phyloP scores from a whole-genome alignment of 2,329 filamentous ascomycete genomes.

The Beauveria caledonica region DNA sequence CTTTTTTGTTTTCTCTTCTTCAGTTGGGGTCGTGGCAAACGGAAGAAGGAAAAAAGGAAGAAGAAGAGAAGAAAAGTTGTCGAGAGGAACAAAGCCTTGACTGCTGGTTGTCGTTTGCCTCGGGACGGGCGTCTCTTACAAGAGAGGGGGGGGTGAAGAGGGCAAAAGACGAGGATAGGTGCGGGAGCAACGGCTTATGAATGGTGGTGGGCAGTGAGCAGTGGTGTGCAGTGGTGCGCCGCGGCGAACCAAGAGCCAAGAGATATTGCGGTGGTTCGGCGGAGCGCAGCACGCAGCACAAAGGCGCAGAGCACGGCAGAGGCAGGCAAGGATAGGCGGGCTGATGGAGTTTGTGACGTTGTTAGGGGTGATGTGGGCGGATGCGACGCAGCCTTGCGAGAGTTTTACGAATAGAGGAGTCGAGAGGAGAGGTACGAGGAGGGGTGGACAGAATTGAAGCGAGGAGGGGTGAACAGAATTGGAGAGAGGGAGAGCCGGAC shows the following conservation, averaged over 20 bases:
- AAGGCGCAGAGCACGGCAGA: background rate
- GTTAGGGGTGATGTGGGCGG: constrained; percentile 25
- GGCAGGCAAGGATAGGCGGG: constrained; percentile 12
- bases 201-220: constrained; percentile 20
- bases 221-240: constrained; percentile 6
- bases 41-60: background rate
- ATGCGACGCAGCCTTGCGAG: constrained; percentile 10
- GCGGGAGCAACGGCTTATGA: constrained; percentile 34
- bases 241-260: no score
- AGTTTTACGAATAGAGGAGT: no score
- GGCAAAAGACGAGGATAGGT: constrained; percentile 14
- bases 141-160: constrained; percentile 19
- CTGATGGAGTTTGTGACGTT: constrained; percentile 23
- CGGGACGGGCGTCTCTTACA: constrained; percentile 23
- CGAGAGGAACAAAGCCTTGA: background rate
- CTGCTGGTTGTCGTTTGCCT: constrained; percentile 9
- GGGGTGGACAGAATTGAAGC: background rate
- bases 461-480: no score
- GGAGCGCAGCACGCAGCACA: constrained; percentile 1
- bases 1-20: background rate
- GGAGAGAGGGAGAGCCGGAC: background rate
- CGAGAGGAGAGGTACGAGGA: background rate
- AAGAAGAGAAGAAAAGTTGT: background rate
- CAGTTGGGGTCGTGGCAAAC: background rate
- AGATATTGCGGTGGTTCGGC: background rate